phyloP scores from a whole-genome alignment of 2,329 filamentous ascomycete species.

The Amesomyces nigricolor region DNA sequence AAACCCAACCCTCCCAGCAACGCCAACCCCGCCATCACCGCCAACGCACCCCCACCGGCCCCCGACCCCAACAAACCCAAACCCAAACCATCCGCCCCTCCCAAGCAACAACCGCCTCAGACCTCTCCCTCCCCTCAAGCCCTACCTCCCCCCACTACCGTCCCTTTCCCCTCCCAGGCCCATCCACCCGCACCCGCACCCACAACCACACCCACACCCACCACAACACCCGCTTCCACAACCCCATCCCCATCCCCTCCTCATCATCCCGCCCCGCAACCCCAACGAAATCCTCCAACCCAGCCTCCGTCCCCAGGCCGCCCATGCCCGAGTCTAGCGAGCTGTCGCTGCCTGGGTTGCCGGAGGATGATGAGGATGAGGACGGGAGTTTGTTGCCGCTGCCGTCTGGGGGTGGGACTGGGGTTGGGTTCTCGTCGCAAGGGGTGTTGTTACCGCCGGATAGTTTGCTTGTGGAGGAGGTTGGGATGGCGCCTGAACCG shows the following conservation, averaged over 20 bases:
- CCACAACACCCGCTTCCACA: background rate
- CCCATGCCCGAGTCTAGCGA: conserved; percentile 9
- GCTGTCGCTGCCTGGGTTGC: conserved; percentile 7
- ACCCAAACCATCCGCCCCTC: conserved; percentile 32
- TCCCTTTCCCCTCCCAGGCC: too few species aligned
- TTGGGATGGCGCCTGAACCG: conserved; percentile 23
- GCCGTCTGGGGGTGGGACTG: background rate
- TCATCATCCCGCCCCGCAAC: background rate
- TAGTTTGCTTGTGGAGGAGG: conserved; percentile 37
- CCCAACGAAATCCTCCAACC: background rate
- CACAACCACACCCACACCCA: background rate
- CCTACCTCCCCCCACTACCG: too few species aligned
- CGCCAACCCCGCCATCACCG: background rate
- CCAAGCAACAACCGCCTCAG: conserved; percentile 41
- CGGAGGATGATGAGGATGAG: background rate
- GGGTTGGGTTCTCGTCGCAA: conserved; percentile 14
- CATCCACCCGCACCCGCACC: conserved; percentile 25
- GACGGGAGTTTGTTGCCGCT: background rate
- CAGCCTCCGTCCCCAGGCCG: conserved; percentile 13
- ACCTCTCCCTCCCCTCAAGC: conserved; percentile 30
- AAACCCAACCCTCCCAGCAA: conserved; percentile 8
- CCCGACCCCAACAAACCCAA: background rate
- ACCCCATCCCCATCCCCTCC: too few species aligned
- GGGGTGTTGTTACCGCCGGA: conserved; percentile 27
- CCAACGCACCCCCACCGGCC: background rate